These are phyloP conservation scores for Cardamine resedifolia DNA, from an alignment of 345 rosid species.

Conservation along the genomic window DNA sequence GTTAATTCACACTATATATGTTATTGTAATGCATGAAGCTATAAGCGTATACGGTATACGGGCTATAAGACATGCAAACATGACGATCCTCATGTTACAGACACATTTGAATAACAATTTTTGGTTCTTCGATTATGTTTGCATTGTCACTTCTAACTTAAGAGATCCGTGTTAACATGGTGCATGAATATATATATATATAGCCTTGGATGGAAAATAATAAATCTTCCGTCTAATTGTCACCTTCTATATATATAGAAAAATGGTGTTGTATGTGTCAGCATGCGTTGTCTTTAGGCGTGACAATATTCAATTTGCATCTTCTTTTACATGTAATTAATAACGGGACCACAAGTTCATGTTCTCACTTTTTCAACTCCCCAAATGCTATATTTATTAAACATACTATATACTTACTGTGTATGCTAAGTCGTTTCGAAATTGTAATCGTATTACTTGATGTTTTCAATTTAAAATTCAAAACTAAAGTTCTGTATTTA, in stretches of 20 bases:
- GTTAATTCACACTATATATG: background rate
- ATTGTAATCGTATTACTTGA: background rate
- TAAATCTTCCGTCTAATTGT: background rate
- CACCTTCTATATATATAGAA: background rate
- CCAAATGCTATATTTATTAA: conserved; percentile 32
- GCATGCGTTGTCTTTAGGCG: conserved; percentile 46
- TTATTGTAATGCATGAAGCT: background rate
- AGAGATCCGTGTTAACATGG: background rate
- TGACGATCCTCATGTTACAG: background rate
- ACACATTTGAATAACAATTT: background rate
- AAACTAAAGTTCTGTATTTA: background rate
- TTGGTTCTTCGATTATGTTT: conserved; percentile 1
- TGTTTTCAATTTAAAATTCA: background rate
- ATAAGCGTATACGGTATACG: background rate
- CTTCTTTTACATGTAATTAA: conserved; percentile 18
- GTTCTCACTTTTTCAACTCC: conserved; percentile 37
- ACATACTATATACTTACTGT: background rate
- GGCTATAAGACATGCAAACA: background rate
- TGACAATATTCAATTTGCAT: conserved; percentile 40
- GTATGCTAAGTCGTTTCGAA: background rate
- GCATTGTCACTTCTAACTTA: conserved; percentile 7
- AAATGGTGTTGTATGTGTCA: conserved; percentile 34
- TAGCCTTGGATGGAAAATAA: background rate
- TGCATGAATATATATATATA: background rate
- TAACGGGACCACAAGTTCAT: conserved; percentile 33